A percentile compares a stretch with the other conserved stretches of the same genome.
Evolutionary conservation across 805 yeast genomes (phyloP).

Genomic region (Monosporozyma siamensis): DNA sequence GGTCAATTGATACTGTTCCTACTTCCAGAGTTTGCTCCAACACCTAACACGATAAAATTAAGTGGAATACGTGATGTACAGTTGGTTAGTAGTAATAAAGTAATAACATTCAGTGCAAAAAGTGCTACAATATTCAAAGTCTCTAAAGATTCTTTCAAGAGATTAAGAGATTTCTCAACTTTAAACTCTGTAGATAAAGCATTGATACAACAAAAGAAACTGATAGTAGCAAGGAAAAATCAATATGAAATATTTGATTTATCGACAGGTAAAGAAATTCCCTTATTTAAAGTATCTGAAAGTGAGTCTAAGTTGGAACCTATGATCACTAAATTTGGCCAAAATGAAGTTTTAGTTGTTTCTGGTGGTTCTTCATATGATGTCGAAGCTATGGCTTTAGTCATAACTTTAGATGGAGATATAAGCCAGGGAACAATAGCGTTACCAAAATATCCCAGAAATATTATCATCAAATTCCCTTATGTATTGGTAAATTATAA

Average conservation of each 20-base stretch:
- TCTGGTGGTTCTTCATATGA: slow-evolving; percentile 23
- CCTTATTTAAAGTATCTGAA: slow-evolving; percentile 26
- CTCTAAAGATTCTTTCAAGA: slow-evolving; percentile 6
- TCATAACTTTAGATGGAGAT: slow-evolving; percentile 25
- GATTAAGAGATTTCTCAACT: slow-evolving; percentile 6
- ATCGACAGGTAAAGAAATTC: slow-evolving; percentile 10
- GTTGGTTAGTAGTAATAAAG: slow-evolving; percentile 5
- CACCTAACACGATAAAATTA: slow-evolving; percentile 18
- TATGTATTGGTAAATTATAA: slow-evolving; percentile 17
- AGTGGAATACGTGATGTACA: slow-evolving; percentile 15
- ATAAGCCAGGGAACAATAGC: slow-evolving; percentile 26
- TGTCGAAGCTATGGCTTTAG: slow-evolving; percentile 26
- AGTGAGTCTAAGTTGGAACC: slow-evolving; percentile 16
- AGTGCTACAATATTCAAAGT: slow-evolving; percentile 11
- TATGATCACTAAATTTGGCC: slow-evolving; percentile 14
- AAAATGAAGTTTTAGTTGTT: slow-evolving; percentile 18
- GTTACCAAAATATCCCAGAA: slow-evolving; percentile 21
- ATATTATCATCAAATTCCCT: slow-evolving; percentile 18
- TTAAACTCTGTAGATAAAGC: slow-evolving; percentile 6
- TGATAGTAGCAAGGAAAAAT: slow-evolving; percentile 19
- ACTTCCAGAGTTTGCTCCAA: slow-evolving; percentile 30
- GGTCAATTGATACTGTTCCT: slow-evolving; percentile 17
- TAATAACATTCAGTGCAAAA: slow-evolving; percentile 11
- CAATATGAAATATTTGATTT: slow-evolving; percentile 22
- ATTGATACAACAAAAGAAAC: slow-evolving; percentile 3